A percentile compares a stretch with the other conserved stretches of the same genome.
These are phyloP conservation scores for Aspergillus quadrilineatus DNA, from an alignment of 2,329 filamentous ascomycete genomes.

Conservation along the genomic window DNA sequence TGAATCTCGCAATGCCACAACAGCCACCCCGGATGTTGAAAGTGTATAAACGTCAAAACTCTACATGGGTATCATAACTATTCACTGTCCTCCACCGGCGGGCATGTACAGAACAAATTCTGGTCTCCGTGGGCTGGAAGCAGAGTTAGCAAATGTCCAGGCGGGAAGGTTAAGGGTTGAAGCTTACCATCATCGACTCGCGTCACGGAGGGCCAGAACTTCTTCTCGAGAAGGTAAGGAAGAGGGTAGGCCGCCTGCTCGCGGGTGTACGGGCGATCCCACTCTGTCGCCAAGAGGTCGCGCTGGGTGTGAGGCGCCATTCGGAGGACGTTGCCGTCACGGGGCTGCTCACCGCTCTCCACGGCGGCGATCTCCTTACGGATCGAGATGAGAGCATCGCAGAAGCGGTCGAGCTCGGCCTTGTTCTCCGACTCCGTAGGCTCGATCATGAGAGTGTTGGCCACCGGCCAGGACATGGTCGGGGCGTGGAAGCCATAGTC, in stretches of 20 bases:
- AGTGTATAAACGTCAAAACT: constrained; percentile 15
- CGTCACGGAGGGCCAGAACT: constrained; percentile 91
- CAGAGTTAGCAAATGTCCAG: constrained; percentile 24
- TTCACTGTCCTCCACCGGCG: constrained; percentile 67
- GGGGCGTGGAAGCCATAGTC: constrained; percentile 97
- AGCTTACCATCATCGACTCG: constrained; percentile 80
- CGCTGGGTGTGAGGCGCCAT: constrained; percentile 82
- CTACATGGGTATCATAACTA: constrained; percentile 40
- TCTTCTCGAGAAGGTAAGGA: constrained; percentile 83
- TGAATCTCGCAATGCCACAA: constrained; percentile 26
- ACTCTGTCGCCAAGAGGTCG: constrained; percentile 73
- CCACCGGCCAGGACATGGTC: constrained; percentile 94
- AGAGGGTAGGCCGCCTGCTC: constrained; percentile 86
- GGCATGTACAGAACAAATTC: constrained; percentile 93
- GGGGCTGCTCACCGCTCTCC: constrained; percentile 74
- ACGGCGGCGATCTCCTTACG: constrained; percentile 79
- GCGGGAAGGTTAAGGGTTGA: not conserved
- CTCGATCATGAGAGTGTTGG: constrained; percentile 97
- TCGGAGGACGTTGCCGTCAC: constrained; percentile 79
- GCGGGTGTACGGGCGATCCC: constrained; percentile 77
- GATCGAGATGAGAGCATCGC: constrained; percentile 84
- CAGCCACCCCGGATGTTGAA: constrained; percentile 20
- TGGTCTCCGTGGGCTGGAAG: constrained; percentile 76
- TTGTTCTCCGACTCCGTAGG: constrained; percentile 92
- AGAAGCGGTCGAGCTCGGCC: constrained; percentile 89